Evolutionary conservation across 495 filamentous ascomycete genomes (phyloP), one percentile per base, ranked within the genome.

Genomic region (Darksidea phi): DNA sequence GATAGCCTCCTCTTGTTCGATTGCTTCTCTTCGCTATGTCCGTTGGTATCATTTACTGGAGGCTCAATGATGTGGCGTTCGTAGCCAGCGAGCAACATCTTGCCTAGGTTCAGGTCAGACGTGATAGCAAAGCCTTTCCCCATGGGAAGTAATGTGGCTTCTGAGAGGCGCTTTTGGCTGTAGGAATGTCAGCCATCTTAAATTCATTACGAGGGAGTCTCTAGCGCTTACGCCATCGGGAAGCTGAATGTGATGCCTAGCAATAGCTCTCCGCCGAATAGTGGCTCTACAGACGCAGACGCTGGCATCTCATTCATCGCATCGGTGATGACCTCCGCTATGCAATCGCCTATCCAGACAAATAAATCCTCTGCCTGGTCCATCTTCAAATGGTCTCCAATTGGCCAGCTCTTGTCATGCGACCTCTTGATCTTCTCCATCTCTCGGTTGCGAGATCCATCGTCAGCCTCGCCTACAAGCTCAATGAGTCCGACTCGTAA

Each of bases 201-300:
- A 6, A 6, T 43, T 6, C 15, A 43, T 13, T 6, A 18, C 24
- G 18, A 34, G 2, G 8, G 5, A 43, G 15, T 6, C 6, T 43
- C 5, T 13, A 43, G 10, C 85, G 20, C 66, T 52, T 57, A 69
- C 66, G 57, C 82, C 75, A 93, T 91, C 12, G 90, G 89, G 66
- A 95, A 95, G 75, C 86, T 89, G 71, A 92, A 95, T 13, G 90
- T 90, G 41, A 95, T 87, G 1, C 90, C 90, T 77, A 92, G 81
- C 37, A 87, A 82, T 48, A 93, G 67, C 66, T 83, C 83, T 32
- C 81, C 76, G 6, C 77, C 76, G 26, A 82, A 67, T 12, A 54
- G 48, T 23, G 61, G 54, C 26, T 65, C 54, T 0, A 21, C 25
- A 57, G 53, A 49, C n/a, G 43, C 62, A 42, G 75, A 69, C 13